These are phyloP conservation scores for Colletotrichum sp. DNA, from an alignment of 2,329 filamentous ascomycete genomes.

Conservation along the genomic window DNA sequence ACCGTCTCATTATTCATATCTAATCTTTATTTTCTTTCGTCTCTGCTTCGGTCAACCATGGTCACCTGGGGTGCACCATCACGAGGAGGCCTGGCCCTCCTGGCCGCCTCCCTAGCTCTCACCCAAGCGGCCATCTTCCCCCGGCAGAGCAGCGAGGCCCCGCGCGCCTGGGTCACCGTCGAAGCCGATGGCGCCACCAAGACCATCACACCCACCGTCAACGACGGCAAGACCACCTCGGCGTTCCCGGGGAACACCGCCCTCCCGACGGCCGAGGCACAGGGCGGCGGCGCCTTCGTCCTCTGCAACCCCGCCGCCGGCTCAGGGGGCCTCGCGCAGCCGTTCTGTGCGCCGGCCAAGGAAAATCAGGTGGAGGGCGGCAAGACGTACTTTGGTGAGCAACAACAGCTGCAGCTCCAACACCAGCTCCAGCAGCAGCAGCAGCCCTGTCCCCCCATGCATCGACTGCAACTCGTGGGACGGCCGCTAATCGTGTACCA, in stretches of 20 bases:
- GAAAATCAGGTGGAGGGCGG: conserved; percentile 11
- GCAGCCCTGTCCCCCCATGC: neutral
- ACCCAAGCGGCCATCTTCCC: conserved; percentile 9
- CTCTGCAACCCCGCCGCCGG: conserved; percentile 18
- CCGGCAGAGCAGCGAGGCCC: conserved; percentile 6
- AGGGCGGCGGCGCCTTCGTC: conserved; percentile 19
- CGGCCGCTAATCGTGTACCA: conserved; percentile 3
- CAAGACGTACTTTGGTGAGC: conserved; percentile 21
- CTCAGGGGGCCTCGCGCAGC: conserved; percentile 4
- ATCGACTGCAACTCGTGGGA: neutral
- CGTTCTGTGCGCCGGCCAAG: conserved; percentile 19
- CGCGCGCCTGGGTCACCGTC: conserved; percentile 23
- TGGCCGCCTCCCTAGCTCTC: neutral
- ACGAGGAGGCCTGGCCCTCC: neutral
- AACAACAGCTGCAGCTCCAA: neutral
- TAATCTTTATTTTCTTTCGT: neutral
- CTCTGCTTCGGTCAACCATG: neutral
- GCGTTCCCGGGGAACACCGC: conserved; percentile 9
- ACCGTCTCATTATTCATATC: neutral
- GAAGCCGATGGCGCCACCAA: conserved; percentile 8
- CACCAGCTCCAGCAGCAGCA: neutral
- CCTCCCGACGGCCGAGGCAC: conserved; percentile 12
- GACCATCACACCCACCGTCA: conserved; percentile 21
- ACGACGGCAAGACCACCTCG: conserved; percentile 15
- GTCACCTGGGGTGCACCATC: neutral